Conservation (phyloP, 2,329 filamentous ascomycete genomes). For the Sclerotinia spermophila region DNA sequence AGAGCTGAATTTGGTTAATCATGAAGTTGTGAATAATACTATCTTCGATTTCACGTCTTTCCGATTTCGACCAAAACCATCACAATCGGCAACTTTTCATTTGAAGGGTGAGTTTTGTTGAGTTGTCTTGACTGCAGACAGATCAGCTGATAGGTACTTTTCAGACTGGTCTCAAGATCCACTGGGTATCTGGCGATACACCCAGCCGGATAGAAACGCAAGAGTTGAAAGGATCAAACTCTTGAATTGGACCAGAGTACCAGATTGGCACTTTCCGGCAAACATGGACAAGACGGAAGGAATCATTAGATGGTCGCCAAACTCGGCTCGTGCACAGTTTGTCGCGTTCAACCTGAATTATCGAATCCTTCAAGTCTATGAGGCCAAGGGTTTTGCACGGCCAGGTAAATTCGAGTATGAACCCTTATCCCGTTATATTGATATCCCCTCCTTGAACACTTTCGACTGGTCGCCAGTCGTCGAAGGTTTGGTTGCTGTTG, state of each 20-base stretch:
- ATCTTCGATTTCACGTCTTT: neutral
- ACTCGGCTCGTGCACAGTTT: constrained; percentile 55
- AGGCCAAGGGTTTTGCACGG: constrained; percentile 53
- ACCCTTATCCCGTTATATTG: constrained; percentile 56
- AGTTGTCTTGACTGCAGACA: neutral
- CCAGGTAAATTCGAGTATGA: constrained; percentile 55
- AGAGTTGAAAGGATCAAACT: neutral
- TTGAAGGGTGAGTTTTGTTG: neutral
- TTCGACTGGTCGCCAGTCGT: constrained; percentile 64
- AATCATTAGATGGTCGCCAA: constrained; percentile 64
- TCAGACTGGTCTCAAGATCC: neutral
- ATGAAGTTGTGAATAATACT: neutral
- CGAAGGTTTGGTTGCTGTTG: constrained; percentile 68
- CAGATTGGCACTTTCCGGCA: neutral
- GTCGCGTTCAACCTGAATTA: constrained; percentile 63
- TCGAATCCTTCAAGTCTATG: constrained; percentile 59
- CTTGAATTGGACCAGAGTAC: neutral
- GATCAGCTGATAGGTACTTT: constrained; percentile 10
- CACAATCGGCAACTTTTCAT: neutral
- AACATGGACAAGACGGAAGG: constrained; percentile 40
- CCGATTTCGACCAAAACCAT: neutral
- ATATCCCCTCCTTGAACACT: constrained; percentile 60
- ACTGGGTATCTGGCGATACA: neutral
- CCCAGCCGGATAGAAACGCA: neutral
- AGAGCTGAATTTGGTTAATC: neutral